Percentiles rank a stretch among this genome's conserved stretches.
Evolutionary conservation across 106 monocot species (phyloP).

Genomic region (Alisma plantagoaquatica): DNA sequence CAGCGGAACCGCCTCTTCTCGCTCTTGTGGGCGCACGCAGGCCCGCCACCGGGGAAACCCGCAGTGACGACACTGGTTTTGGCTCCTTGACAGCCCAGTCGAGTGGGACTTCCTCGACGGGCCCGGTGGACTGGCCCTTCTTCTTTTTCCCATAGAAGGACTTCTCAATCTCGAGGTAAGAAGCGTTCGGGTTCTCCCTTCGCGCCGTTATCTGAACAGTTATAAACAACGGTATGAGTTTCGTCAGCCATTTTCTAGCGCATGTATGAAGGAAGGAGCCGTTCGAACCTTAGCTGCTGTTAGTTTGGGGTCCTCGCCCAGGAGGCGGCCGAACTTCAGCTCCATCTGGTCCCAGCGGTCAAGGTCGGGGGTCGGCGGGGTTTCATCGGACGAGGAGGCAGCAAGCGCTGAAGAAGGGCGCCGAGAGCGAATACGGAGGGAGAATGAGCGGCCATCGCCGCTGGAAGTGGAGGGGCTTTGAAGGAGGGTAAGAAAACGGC

Average conservation of each 20-base stretch:
- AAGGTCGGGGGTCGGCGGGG: constrained; percentile 35
- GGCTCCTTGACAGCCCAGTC: not conserved
- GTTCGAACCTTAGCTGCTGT: constrained; percentile 65
- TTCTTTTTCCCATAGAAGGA: constrained; percentile 32
- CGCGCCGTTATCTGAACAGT: constrained; percentile 54
- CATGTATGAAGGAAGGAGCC: not conserved
- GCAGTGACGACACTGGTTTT: not conserved
- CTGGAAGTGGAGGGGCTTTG: not conserved
- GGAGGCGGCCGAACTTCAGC: constrained; percentile 78
- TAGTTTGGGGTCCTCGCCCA: constrained; percentile 88
- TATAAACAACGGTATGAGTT: no score
- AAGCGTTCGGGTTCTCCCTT: constrained; percentile 61
- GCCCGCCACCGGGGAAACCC: not conserved
- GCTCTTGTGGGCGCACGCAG: constrained; percentile 2
- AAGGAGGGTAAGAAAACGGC: constrained; percentile 11
- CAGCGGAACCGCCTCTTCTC: not conserved
- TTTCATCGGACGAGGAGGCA: constrained; percentile 23
- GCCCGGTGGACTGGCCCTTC: constrained; percentile 1
- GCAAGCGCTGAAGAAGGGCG: constrained; percentile 5
- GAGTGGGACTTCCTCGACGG: constrained; percentile 4
- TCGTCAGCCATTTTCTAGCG: not conserved
- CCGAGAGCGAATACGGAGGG: constrained; percentile 12
- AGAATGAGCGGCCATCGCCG: not conserved
- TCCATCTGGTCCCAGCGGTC: constrained; percentile 91
- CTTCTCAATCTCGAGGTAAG: constrained; percentile 76